These are phyloP conservation scores for Auxenochlorella pyrenoidosa DNA, from an alignment of 139 green algal genomes.

Conservation along the genomic window DNA sequence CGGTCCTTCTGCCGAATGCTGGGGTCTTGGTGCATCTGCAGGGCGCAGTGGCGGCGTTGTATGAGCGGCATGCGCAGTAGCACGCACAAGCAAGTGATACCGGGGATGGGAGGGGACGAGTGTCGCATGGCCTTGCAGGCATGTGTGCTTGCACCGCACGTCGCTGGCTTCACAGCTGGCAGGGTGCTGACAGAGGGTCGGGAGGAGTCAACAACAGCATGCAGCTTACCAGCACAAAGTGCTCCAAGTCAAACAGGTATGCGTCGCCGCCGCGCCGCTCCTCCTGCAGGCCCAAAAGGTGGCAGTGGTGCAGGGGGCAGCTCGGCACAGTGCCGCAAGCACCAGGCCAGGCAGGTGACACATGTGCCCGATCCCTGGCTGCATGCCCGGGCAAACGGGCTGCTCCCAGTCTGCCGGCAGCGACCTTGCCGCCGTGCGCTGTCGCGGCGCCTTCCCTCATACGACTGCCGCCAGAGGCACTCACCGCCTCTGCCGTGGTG, in stretches of 20 bases:
- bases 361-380: no score
- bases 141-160: neutral
- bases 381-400: no score
- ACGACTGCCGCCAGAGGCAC: neutral
- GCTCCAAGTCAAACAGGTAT: constrained; percentile 69
- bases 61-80: no score
- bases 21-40: neutral
- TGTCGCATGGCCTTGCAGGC: neutral
- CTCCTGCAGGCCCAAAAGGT: neutral
- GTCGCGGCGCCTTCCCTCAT: no score
- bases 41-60: neutral
- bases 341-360: no score
- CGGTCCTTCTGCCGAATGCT: neutral
- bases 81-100: no score
- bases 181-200: neutral
- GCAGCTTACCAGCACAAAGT: constrained; percentile 46
- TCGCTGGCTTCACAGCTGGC: neutral
- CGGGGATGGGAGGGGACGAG: neutral
- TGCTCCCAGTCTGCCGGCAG: no score
- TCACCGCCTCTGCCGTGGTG: constrained; percentile 56
- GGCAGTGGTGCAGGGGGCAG: neutral
- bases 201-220: neutral
- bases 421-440: no score
- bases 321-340: no score
- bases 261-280: constrained; percentile 34